phyloP scores from a whole-genome alignment of 352 stramenopile genomes.

The Pythium coloratum region DNA sequence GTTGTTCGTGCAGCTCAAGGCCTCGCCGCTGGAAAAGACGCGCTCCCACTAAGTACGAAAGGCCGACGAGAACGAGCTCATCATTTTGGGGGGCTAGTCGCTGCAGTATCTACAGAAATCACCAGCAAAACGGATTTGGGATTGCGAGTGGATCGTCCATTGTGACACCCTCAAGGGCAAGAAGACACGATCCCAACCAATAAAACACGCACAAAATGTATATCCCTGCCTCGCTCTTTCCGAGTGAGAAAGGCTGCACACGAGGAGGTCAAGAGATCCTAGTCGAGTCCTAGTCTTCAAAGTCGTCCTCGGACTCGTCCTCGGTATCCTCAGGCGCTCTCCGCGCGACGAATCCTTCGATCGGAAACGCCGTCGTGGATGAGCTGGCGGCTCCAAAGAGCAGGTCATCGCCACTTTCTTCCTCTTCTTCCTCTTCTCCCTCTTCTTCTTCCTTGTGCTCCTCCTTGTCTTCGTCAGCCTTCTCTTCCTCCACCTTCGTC shows the following conservation, averaged over 20 bases:
- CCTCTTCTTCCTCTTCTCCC: constrained; percentile 30
- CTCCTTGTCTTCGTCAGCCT: background rate
- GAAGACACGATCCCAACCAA: too few relatives aligned
- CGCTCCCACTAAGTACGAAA: constrained; percentile 33
- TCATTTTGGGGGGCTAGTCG: too few relatives aligned
- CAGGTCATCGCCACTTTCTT: constrained; percentile 44
- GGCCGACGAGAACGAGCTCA: background rate
- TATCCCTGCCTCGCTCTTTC: background rate
- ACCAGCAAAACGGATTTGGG: too few relatives aligned
- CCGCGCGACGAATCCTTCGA: constrained; percentile 2
- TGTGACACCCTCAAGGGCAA: too few relatives aligned
- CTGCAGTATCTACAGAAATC: too few relatives aligned
- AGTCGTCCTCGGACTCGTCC: constrained; percentile 27
- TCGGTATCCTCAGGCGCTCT: constrained; percentile 4
- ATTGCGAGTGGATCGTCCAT: too few relatives aligned
- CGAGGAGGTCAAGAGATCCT: too few relatives aligned
- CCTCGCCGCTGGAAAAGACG: constrained; percentile 85
- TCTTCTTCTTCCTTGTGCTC: constrained; percentile 7
- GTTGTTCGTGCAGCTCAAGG: constrained; percentile 94
- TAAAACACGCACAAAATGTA: background rate
- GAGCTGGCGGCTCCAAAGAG: constrained; percentile 28
- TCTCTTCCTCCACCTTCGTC: background rate
- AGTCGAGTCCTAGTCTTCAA: constrained; percentile 18
- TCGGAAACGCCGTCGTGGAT: background rate
- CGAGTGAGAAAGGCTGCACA: too few relatives aligned